Evolutionary conservation across 345 rosid genomes (phyloP).

Genomic region (Euphorbia tirucalli): DNA sequence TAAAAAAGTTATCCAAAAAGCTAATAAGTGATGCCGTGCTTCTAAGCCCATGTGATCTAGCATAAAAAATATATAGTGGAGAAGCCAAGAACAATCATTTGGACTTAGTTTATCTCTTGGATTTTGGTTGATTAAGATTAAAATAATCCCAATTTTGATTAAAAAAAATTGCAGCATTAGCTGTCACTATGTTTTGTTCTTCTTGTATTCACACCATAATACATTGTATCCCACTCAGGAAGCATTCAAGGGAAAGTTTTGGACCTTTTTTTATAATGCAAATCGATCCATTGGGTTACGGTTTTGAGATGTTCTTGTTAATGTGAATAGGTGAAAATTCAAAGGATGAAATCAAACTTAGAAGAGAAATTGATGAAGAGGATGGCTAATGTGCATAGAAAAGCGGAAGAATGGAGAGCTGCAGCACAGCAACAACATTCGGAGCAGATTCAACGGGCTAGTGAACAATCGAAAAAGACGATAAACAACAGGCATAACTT

Average conservation of each 20-base stretch:
- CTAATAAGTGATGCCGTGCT: slow-evolving; percentile 38
- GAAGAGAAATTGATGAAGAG: slow-evolving; percentile 92
- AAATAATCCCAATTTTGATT: no score
- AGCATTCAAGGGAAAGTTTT: no score
- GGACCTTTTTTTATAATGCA: no score
- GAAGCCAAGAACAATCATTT: slow-evolving; percentile 26
- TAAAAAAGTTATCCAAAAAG: slow-evolving; percentile 11
- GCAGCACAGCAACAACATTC: slow-evolving; percentile 61
- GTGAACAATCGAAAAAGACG: slow-evolving; percentile 44
- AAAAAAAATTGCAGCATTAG: slow-evolving; percentile 6
- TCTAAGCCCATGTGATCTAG: slow-evolving; percentile 41
- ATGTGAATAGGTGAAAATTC: slow-evolving; percentile 67
- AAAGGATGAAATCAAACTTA: slow-evolving; percentile 78
- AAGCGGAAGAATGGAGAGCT: slow-evolving; percentile 80
- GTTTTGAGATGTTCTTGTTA: not conserved
- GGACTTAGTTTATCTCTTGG: slow-evolving; percentile 21
- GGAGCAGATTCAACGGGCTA: slow-evolving; percentile 55
- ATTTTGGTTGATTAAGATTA: slow-evolving; percentile 19
- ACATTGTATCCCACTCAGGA: no score
- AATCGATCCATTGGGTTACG: no score
- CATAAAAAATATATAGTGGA: slow-evolving; percentile 28
- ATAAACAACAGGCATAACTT: slow-evolving; percentile 27
- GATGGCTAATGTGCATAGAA: slow-evolving; percentile 64
- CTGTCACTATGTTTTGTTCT: not conserved
- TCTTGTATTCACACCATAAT: slow-evolving; percentile 1